phyloP scores from a whole-genome alignment of 2,329 filamentous ascomycete genomes.

The Talaromyces sp. region DNA sequence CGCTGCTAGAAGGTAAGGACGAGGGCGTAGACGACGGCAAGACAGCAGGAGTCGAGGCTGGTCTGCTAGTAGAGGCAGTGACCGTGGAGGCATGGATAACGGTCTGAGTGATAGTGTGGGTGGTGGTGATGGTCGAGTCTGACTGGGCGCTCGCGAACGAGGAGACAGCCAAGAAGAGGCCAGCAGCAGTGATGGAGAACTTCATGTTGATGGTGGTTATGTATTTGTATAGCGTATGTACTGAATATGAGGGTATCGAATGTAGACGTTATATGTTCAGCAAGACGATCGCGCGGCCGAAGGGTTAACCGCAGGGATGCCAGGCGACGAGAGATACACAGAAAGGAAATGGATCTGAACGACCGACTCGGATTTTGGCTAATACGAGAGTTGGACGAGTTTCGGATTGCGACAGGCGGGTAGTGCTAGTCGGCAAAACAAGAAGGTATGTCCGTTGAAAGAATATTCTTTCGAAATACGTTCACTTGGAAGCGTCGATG shows the following conservation, averaged over 20 bases:
- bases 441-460: not conserved
- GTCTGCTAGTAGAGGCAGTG: conserved; percentile 10
- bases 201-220: conserved; percentile 32
- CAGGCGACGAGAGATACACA: not conserved
- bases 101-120: conserved; percentile 39
- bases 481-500: conserved; percentile 6
- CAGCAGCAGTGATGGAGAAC: conserved; percentile 28
- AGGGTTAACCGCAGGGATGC: conserved; percentile 2
- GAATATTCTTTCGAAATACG: not conserved
- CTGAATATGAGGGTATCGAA: not conserved
- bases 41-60: conserved; percentile 12
- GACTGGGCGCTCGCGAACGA: conserved; percentile 27
- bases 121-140: conserved; percentile 30
- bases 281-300: not conserved
- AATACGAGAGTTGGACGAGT: not conserved
- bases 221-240: conserved; percentile 4
- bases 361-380: not conserved
- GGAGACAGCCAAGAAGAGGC: conserved; percentile 26
- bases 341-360: conserved; percentile 7
- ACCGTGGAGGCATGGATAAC: conserved; percentile 31
- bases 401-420: not conserved
- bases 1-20: conserved; percentile 11
- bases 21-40: conserved; percentile 14
- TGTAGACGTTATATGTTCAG: not conserved
- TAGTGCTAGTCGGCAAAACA: not conserved